phyloP scores from a whole-genome alignment of 2,329 filamentous ascomycete species.

The Hysterium pulicare region DNA sequence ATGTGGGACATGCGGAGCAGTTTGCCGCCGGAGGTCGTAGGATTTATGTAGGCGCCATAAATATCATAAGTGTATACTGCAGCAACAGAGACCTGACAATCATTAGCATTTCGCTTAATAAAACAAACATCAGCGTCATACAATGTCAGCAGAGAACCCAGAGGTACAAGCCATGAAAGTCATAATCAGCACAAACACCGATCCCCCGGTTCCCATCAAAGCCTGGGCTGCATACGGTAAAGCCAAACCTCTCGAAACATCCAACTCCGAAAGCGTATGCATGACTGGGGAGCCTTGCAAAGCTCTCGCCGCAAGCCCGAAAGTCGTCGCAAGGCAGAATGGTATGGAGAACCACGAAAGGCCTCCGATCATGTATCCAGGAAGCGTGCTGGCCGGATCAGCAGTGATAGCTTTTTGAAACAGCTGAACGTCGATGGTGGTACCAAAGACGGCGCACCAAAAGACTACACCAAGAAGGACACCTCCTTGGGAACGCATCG shows the following conservation, averaged over 20 bases:
- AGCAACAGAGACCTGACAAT: neutral
- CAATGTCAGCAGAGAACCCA: too few species aligned
- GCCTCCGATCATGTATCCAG: constrained; percentile 55
- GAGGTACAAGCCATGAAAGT: too few species aligned
- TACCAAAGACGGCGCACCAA: too few species aligned
- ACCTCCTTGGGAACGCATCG: constrained; percentile 76
- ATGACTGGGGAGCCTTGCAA: neutral
- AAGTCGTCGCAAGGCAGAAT: neutral
- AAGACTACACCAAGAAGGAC: constrained; percentile 67
- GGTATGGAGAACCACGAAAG: constrained; percentile 49
- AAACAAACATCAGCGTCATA: neutral
- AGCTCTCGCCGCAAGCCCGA: neutral
- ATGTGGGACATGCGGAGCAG: neutral
- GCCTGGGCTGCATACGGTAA: neutral
- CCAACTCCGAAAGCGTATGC: neutral
- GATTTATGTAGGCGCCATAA: neutral
- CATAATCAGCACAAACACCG: neutral
- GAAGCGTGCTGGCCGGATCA: constrained; percentile 77
- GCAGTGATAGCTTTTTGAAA: constrained; percentile 80
- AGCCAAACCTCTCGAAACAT: neutral
- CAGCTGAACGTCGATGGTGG: constrained; percentile 10
- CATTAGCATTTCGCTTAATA: neutral
- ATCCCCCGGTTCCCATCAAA: neutral
- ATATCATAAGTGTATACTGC: neutral
- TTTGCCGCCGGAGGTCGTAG: neutral